These are phyloP conservation scores for Globisporangium sylvaticum DNA, from an alignment of 352 stramenopile species.

Conservation along the genomic window DNA sequence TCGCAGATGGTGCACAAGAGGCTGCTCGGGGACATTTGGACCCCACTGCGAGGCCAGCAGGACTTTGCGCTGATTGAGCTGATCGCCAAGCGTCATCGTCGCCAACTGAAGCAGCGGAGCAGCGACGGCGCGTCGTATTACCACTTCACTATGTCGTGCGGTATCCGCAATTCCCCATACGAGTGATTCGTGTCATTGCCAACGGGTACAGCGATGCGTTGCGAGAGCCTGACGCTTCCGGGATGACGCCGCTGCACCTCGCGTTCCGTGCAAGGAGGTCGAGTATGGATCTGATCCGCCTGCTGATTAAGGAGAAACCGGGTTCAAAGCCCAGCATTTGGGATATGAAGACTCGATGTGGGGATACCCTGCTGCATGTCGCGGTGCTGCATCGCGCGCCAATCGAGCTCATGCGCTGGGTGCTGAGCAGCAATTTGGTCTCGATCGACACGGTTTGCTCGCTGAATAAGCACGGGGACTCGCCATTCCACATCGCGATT, in stretches of 20 bases:
- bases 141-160: slow-evolving; percentile 60
- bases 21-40: slow-evolving; percentile 50
- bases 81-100: slow-evolving; percentile 41
- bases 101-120: slow-evolving; percentile 50
- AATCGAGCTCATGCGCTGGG: slow-evolving; percentile 41
- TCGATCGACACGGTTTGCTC: slow-evolving; percentile 9
- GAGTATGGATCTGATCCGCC: slow-evolving; percentile 18
- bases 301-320: slow-evolving; percentile 18
- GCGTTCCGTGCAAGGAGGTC: slow-evolving; percentile 39
- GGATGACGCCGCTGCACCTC: slow-evolving; percentile 61
- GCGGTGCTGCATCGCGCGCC: slow-evolving; percentile 29
- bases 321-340: slow-evolving; percentile 4
- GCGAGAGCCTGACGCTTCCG: slow-evolving; percentile 36
- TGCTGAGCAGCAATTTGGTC: slow-evolving; percentile 13
- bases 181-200: slow-evolving; percentile 36
- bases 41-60: slow-evolving; percentile 25
- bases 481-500: slow-evolving; percentile 43
- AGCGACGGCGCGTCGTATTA: slow-evolving; percentile 33
- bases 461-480: slow-evolving; percentile 36
- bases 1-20: slow-evolving; percentile 37
- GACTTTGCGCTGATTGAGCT: slow-evolving; percentile 42
- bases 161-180: slow-evolving; percentile 26
- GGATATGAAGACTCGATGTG: slow-evolving; percentile 13
- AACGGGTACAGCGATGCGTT: slow-evolving; percentile 38
- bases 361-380: slow-evolving; percentile 37